phyloP scores from a whole-genome alignment of 1,284 basidiomycete species.

The Phaffia rhodozyma region DNA sequence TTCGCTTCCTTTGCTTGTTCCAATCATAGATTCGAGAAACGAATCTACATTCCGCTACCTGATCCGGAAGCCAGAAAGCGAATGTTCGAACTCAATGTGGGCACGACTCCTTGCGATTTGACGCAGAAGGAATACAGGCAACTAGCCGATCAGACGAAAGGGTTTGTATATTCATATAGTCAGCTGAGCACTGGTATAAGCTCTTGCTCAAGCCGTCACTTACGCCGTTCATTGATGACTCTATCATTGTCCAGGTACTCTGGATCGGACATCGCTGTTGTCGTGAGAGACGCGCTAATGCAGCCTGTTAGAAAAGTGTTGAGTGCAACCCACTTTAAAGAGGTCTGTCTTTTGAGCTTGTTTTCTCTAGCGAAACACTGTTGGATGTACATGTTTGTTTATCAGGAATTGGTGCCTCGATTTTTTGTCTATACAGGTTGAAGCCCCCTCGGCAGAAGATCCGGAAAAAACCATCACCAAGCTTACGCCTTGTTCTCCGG shows the following conservation, averaged over 20 bases:
- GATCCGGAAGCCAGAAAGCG: conserved; percentile 81
- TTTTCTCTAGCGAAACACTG: neutral
- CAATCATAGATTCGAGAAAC: conserved; percentile 69
- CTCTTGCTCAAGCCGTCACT: neutral
- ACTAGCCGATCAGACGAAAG: conserved; percentile 78
- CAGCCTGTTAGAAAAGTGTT: conserved; percentile 96
- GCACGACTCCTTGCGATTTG: conserved; percentile 79
- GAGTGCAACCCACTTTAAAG: conserved; percentile 88
- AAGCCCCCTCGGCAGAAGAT: conserved; percentile 34
- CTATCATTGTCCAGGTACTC: conserved; percentile 49
- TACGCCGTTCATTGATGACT: neutral
- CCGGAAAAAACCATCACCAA: conserved; percentile 45
- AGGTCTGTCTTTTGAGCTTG: conserved; percentile 30
- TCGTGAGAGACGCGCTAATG: conserved; percentile 96
- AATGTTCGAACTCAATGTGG: conserved; percentile 96
- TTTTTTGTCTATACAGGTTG: conserved; percentile 32
- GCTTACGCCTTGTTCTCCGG: conserved; percentile 86
- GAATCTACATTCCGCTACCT: conserved; percentile 95
- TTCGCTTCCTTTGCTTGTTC: neutral
- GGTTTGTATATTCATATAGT: conserved; percentile 39
- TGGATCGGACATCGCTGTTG: conserved; percentile 88
- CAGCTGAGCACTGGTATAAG: neutral
- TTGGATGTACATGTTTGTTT: neutral
- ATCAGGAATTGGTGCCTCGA: conserved; percentile 34
- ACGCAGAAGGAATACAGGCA: conserved; percentile 63